phyloP scores from a whole-genome alignment of 768 basidiomycete species.

The Jaapia argillacea region DNA sequence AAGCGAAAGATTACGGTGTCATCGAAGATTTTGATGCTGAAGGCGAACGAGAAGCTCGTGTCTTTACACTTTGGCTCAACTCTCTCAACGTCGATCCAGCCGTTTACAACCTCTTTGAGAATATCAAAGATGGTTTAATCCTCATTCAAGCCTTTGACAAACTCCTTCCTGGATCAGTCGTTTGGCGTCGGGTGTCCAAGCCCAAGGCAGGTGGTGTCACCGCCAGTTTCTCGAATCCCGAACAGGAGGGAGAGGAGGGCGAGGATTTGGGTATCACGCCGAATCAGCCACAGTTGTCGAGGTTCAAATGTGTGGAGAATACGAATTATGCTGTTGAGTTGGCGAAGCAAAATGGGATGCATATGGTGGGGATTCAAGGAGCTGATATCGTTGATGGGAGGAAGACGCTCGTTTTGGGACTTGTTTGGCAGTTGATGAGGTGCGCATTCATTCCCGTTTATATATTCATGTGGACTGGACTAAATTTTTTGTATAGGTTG shows the following conservation, averaged over 20 bases:
- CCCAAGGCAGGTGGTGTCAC: conserved; percentile 56
- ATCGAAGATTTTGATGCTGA: conserved; percentile 99
- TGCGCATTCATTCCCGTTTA: conserved; percentile 22
- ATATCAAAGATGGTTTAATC: conserved; percentile 84
- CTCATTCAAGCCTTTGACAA: conserved; percentile 97
- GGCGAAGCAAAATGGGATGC: conserved; percentile 87
- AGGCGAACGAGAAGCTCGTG: conserved; percentile 95
- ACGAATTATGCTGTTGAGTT: conserved; percentile 95
- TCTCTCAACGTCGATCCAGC: conserved; percentile 93
- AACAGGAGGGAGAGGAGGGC: conserved; percentile 48
- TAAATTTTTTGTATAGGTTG: conserved; percentile 33
- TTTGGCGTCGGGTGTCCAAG: conserved; percentile 95
- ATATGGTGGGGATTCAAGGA: conserved; percentile 94
- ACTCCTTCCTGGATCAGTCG: conserved; percentile 82
- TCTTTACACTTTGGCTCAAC: conserved; percentile 98
- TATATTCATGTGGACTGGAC: neutral
- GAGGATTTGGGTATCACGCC: conserved; percentile 78
- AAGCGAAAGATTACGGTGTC: conserved; percentile 80
- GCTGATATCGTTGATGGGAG: conserved; percentile 94
- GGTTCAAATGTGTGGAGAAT: conserved; percentile 98
- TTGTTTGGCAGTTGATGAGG: conserved; percentile 98
- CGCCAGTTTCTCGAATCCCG: conserved; percentile 11
- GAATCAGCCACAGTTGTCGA: conserved; percentile 76
- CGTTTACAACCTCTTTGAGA: conserved; percentile 95
- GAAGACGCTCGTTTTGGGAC: conserved; percentile 86